Percentiles rank a stretch among this genome's conserved stretches.
These are phyloP conservation scores for Tricharina praecox DNA, from an alignment of 495 filamentous ascomycete species.

Conservation along the genomic window DNA sequence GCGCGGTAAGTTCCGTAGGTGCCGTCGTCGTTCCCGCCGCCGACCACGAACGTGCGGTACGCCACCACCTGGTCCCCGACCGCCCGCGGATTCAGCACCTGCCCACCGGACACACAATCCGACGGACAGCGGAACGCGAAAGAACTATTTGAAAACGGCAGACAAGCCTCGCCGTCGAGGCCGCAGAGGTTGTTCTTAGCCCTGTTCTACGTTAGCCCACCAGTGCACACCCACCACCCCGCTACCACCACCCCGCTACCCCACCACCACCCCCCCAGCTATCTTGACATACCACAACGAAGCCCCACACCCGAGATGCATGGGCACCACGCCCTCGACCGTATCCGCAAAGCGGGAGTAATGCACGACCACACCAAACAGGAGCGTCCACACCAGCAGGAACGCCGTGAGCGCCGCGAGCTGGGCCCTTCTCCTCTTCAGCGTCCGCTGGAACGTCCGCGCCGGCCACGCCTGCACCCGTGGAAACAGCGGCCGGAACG, in stretches of 20 bases:
- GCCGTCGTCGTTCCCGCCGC: constrained; percentile 35
- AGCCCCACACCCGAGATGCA: constrained; percentile 49
- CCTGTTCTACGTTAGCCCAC: constrained; percentile 46
- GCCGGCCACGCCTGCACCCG: constrained; percentile 50
- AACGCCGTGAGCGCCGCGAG: constrained; percentile 41
- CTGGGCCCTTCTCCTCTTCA: constrained; percentile 48
- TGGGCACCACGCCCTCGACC: constrained; percentile 48
- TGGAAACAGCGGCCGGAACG: constrained; percentile 54
- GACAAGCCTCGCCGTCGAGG: constrained; percentile 59
- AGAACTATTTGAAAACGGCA: constrained; percentile 54
- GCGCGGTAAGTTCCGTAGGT: constrained; percentile 46
- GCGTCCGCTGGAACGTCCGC: constrained; percentile 40
- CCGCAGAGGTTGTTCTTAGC: constrained; percentile 55
- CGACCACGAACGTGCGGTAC: constrained; percentile 57
- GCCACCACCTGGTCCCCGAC: constrained; percentile 57
- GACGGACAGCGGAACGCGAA: constrained; percentile 68
- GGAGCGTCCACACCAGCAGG: constrained; percentile 53
- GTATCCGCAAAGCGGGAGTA: constrained; percentile 44
- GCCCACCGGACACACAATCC: constrained; percentile 43
- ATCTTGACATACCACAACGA: constrained; percentile 37
- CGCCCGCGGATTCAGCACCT: constrained; percentile 51
- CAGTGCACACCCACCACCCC: no score
- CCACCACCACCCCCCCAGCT: not conserved
- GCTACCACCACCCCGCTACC: no score
- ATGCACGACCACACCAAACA: constrained; percentile 50